Conservation (phyloP, 768 basidiomycete species). For the Inosperma sp. region DNA sequence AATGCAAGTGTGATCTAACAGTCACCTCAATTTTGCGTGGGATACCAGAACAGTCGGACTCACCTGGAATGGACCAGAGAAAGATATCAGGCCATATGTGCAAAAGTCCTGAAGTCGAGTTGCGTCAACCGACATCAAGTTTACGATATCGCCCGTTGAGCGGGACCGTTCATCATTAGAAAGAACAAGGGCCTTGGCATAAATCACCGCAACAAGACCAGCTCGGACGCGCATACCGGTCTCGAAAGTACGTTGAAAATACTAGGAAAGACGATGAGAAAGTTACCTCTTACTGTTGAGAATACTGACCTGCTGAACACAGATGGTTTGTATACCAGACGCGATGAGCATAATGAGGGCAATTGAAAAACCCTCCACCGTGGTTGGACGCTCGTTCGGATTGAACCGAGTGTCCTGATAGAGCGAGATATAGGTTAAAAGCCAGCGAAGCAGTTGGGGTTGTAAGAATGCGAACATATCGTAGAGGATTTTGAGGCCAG, state of each 20-base stretch:
- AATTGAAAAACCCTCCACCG: constrained; percentile 69
- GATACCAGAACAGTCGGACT: constrained; percentile 8
- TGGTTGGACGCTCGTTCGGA: constrained; percentile 28
- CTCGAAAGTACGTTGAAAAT: constrained; percentile 79
- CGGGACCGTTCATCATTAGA: constrained; percentile 81
- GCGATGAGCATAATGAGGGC: constrained; percentile 76
- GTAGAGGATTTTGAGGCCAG: constrained; percentile 63
- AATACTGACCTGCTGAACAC: constrained; percentile 66
- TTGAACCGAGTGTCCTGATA: constrained; percentile 57
- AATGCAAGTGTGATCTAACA: constrained; percentile 80
- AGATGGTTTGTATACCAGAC: constrained; percentile 71
- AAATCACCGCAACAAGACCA: constrained; percentile 81
- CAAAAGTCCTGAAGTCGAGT: constrained; percentile 76
- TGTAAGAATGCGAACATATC: constrained; percentile 81
- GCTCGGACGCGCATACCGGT: constrained; percentile 94
- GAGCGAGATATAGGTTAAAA: constrained; percentile 75
- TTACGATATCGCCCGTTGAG: constrained; percentile 89
- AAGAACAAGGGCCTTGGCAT: constrained; percentile 79
- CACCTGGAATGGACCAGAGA: constrained; percentile 85
- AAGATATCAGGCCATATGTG: constrained; percentile 75
- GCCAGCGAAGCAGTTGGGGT: constrained; percentile 76
- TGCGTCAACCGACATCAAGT: constrained; percentile 87
- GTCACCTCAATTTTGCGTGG: background rate
- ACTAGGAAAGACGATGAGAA: constrained; percentile 37
- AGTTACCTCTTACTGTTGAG: background rate